These are phyloP conservation scores for Pulchroboletus neoregius DNA, from an alignment of 1,284 basidiomycete species.

Conservation along the genomic window DNA sequence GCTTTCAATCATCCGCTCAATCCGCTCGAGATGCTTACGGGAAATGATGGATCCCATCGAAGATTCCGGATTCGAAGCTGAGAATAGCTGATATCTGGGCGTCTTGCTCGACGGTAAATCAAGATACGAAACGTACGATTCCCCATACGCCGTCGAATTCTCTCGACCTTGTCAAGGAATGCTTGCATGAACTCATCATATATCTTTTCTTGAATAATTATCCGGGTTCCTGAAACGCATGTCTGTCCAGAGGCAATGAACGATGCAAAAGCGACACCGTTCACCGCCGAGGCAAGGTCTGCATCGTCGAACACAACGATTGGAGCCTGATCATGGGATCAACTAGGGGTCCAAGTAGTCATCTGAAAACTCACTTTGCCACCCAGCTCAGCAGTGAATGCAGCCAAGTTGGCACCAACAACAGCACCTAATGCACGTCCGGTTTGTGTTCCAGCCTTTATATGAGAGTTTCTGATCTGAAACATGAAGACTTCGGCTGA, in stretches of 20 bases:
- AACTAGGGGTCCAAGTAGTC: background rate
- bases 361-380: slow-evolving; percentile 54
- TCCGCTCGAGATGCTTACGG: slow-evolving; percentile 54
- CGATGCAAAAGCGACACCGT: slow-evolving; percentile 76
- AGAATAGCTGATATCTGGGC: background rate
- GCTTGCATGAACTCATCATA: slow-evolving; percentile 62
- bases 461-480: slow-evolving; percentile 5
- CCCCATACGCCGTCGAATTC: slow-evolving; percentile 67
- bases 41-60: slow-evolving; percentile 79
- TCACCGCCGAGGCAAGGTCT: slow-evolving; percentile 64
- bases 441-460: slow-evolving; percentile 71
- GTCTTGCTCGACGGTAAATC: slow-evolving; percentile 1
- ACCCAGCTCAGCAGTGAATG: slow-evolving; percentile 77
- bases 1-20: slow-evolving; percentile 52
- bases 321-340: slow-evolving; percentile 52
- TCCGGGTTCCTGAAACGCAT: slow-evolving; percentile 74
- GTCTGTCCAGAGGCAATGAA: slow-evolving; percentile 85
- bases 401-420: slow-evolving; percentile 67
- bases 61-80: slow-evolving; percentile 65
- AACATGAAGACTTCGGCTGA: background rate
- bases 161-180: slow-evolving; percentile 60
- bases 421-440: slow-evolving; percentile 67
- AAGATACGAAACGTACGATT: slow-evolving; percentile 51
- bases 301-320: slow-evolving; percentile 76
- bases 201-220: slow-evolving; percentile 65